A percentile compares a stretch with the other conserved stretches of the same genome.
These are phyloP conservation scores for Copromyces sp. DNA, from an alignment of 495 filamentous ascomycete genomes.

Conservation along the genomic window DNA sequence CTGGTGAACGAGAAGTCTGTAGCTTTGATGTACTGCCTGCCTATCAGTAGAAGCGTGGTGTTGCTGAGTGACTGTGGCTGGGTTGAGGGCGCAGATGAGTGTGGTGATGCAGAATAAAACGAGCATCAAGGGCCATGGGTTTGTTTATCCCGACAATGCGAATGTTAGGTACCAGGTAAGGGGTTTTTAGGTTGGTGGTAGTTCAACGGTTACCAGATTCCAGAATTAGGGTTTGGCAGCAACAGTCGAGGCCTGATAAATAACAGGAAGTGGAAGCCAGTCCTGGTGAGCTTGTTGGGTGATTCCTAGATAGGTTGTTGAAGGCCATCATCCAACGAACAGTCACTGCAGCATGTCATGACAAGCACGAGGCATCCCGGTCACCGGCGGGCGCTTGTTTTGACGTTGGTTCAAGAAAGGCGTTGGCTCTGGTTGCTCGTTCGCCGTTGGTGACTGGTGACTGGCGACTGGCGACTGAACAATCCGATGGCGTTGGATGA, in stretches of 20 bases:
- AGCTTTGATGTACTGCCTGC: too few species aligned
- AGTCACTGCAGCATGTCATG: background rate
- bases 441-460: background rate
- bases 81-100: too few species aligned
- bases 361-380: background rate
- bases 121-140: too few species aligned
- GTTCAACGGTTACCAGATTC: background rate
- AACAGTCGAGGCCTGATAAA: background rate
- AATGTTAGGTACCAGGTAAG: too few species aligned
- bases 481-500: background rate
- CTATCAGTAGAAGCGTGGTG: too few species aligned
- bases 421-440: background rate
- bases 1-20: too few species aligned
- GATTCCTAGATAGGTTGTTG: background rate
- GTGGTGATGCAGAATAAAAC: too few species aligned
- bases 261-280: background rate
- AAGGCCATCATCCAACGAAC: background rate
- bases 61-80: too few species aligned
- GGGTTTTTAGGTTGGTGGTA: background rate
- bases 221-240: background rate
- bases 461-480: background rate
- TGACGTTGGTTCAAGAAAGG: background rate
- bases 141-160: too few species aligned
- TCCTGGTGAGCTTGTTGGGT: background rate
- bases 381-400: background rate